These are phyloP conservation scores for Sphaerostilbella broomeana DNA, from an alignment of 2,329 filamentous ascomycete genomes.

Conservation along the genomic window DNA sequence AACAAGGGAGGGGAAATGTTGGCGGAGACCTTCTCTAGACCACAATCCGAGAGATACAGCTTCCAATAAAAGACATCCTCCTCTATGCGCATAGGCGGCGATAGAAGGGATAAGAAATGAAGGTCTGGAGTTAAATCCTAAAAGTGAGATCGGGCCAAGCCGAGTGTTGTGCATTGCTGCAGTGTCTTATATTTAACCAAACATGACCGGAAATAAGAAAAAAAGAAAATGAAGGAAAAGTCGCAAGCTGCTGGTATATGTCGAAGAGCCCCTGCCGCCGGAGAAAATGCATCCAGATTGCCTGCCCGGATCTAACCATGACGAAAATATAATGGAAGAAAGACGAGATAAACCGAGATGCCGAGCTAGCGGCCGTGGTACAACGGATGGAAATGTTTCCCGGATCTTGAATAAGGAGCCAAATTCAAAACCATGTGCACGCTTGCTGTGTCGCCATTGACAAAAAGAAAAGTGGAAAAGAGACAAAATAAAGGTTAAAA, in stretches of 20 bases:
- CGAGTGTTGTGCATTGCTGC: constrained; percentile 57
- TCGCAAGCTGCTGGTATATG: constrained; percentile 40
- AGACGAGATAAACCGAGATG: constrained; percentile 30
- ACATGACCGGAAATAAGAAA: constrained; percentile 21
- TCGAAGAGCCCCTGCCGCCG: constrained; percentile 36
- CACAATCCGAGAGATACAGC: constrained; percentile 17
- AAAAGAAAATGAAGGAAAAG: constrained; percentile 25
- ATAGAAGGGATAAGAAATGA: constrained; percentile 24
- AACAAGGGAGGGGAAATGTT: constrained; percentile 35
- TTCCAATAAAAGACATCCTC: constrained; percentile 35
- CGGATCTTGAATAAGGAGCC: constrained; percentile 27
- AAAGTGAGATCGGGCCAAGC: constrained; percentile 39
- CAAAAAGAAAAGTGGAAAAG: constrained; percentile 26
- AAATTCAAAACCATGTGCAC: constrained; percentile 25
- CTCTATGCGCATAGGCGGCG: constrained; percentile 25
- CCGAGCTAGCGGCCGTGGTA: constrained; percentile 44
- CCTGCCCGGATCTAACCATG: constrained; percentile 50
- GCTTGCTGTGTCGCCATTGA: constrained; percentile 41
- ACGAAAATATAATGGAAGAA: constrained; percentile 38
- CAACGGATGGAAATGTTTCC: constrained; percentile 31
- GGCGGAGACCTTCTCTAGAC: constrained; percentile 15
- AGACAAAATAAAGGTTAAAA: constrained; percentile 32
- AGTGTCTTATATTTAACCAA: constrained; percentile 47
- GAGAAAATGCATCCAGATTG: constrained; percentile 48
- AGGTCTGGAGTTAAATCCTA: constrained; percentile 34